phyloP scores from a whole-genome alignment of 2,329 filamentous ascomycete genomes.

The Trichoderma sp. region DNA sequence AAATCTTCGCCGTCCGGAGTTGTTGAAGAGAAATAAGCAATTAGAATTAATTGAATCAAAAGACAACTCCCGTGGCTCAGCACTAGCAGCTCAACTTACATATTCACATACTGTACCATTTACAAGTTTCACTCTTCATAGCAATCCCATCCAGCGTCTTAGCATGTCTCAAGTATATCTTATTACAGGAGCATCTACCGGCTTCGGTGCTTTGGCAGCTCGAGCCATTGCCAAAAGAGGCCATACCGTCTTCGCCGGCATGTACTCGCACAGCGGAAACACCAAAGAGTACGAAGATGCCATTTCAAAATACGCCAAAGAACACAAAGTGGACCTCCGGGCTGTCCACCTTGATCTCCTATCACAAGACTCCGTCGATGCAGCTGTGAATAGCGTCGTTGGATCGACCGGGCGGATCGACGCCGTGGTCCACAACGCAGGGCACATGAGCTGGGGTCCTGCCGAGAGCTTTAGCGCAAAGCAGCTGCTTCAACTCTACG shows the following conservation, averaged over 20 bases:
- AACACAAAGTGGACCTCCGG: conserved; percentile 4
- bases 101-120: background rate
- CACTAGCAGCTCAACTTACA: background rate
- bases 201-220: conserved; percentile 8
- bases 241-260: conserved; percentile 10
- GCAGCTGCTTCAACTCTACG: conserved; percentile 1
- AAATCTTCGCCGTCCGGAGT: background rate
- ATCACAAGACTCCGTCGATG: background rate
- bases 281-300: conserved; percentile 8
- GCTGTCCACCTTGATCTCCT: background rate
- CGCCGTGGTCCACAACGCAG: conserved; percentile 8
- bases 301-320: background rate
- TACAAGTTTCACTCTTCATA: background rate
- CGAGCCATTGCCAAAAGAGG: conserved; percentile 10
- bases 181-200: conserved; percentile 4
- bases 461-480: conserved; percentile 9
- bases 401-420: conserved; percentile 7
- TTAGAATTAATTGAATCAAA: background rate
- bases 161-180: conserved; percentile 10
- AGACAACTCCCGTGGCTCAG: background rate
- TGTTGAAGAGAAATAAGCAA: too few relatives aligned
- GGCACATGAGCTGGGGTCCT: conserved; percentile 10
- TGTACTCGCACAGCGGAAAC: conserved; percentile 3
- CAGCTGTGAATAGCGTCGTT: background rate
- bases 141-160: background rate